Evolutionary conservation across 148 eudicot genomes (phyloP), one percentile per base, ranked within the genome.

Genomic region (Camellia granthamiana): DNA sequence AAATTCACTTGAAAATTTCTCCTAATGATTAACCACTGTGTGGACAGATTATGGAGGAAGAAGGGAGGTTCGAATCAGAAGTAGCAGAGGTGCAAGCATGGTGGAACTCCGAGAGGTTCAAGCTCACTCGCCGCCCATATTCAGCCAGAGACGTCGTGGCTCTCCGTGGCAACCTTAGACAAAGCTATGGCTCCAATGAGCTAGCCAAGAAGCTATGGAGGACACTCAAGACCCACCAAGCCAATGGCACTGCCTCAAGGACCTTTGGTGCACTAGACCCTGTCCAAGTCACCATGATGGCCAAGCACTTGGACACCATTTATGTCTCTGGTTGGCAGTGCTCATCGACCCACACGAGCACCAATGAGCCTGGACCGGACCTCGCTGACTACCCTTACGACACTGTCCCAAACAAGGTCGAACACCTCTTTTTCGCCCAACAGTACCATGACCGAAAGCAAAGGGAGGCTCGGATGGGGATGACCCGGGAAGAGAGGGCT

Each of bases 261-360:
- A 91, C 97, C 11, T 92, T 92, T 60, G 97, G 97, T 23, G 90
- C 97, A 4, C 91, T 92, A 5, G 97, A 92, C 83, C 97, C 94
- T 42, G 92, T 92, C 74, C 97, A 92, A 81, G 97, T 92, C 49
- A 88, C 91, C 65, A 88, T 91, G 94, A 92, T 92, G 97, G 90
- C 91, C 15, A 92, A 92, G 78, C 90, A 92, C 78, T 77, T 91
- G 60, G 97, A 92, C 89, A 84, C 94, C 9, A 89, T 92, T 43
- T 92, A 92, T n/a, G 97, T 92, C 47, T 92, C 94, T 0, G 97
- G 97, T 1, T 92, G 94, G 97, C 94, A 92, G 59, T 92, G 97
- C 85, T 92, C 94, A 6, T 92, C 97, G 0, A 92, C 97, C 7
- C 97, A 92, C 79, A 92, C 97, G 13, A 55, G 87, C 66, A 88